Percentiles rank a stretch among this genome's conserved stretches.
Evolutionary conservation across 495 filamentous ascomycete species (phyloP).

Genomic region (Xylaria bambusicola): DNA sequence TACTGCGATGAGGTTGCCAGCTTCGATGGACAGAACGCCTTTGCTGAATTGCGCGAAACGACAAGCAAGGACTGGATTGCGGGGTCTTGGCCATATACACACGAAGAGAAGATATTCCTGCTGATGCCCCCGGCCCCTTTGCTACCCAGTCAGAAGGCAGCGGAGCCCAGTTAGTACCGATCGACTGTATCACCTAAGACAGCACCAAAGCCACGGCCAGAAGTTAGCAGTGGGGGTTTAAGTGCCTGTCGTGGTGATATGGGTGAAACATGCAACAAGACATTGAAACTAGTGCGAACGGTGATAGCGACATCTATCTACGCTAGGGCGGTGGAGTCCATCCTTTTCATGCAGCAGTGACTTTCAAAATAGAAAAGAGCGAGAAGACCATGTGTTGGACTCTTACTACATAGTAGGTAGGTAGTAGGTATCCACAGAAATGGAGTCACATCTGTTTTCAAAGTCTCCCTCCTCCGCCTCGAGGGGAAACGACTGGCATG

Average conservation of each 20-base stretch:
- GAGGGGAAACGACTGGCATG: slow-evolving; percentile 2
- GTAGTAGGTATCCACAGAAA: not conserved
- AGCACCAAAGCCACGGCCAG: not conserved
- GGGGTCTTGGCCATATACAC: slow-evolving; percentile 7
- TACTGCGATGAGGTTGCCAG: too few species aligned
- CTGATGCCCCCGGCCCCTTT: not conserved
- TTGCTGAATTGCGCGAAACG: not conserved
- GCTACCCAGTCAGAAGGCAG: slow-evolving; percentile 13
- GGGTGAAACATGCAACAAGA: too few species aligned
- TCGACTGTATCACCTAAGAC: slow-evolving; percentile 5
- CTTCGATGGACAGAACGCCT: not conserved
- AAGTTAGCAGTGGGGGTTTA: not conserved
- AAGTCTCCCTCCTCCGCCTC: not conserved
- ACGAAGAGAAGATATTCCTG: not conserved
- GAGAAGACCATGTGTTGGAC: not conserved
- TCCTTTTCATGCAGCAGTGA: slow-evolving; percentile 1
- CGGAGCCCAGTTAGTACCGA: not conserved
- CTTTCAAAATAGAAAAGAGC: not conserved
- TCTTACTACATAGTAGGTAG: too few species aligned
- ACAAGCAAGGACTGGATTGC: not conserved
- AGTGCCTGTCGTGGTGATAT: too few species aligned
- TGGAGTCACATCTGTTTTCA: not conserved
- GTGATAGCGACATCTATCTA: not conserved
- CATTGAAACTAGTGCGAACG: too few species aligned
- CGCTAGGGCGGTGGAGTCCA: not conserved